Percentiles rank a stretch among this genome's conserved stretches.
Conservation (phyloP, 2,329 filamentous ascomycete genomes). For the Immersiporthe knoxdaviesiana region DNA sequence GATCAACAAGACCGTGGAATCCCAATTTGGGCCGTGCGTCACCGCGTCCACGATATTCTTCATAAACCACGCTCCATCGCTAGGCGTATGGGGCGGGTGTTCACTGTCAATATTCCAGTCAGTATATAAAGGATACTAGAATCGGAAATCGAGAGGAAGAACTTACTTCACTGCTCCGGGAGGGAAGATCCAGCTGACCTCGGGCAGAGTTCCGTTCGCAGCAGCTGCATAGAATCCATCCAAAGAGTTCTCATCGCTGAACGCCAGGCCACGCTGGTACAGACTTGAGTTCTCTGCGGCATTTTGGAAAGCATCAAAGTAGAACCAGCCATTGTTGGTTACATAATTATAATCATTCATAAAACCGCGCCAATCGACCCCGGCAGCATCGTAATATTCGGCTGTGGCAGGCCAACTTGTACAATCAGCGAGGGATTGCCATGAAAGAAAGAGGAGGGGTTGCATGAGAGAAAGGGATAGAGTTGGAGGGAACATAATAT, state of each 20-base stretch:
- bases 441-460: no score
- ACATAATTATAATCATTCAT: conserved; percentile 54
- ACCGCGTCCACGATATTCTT: conserved; percentile 56
- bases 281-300: conserved; percentile 46
- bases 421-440: no score
- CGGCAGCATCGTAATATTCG: conserved; percentile 52
- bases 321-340: conserved; percentile 57
- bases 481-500: no score
- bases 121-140: no score
- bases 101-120: conserved; percentile 37
- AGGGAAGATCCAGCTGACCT: conserved; percentile 56
- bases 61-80: conserved; percentile 59
- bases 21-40: conserved; percentile 51
- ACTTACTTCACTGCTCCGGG: conserved; percentile 48
- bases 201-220: conserved; percentile 53
- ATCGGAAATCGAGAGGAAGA: neutral
- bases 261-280: conserved; percentile 50
- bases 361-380: conserved; percentile 54
- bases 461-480: no score
- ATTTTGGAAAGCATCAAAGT: conserved; percentile 56
- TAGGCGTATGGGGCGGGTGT: conserved; percentile 56
- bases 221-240: conserved; percentile 54
- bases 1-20: conserved; percentile 53
- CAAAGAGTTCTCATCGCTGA: conserved; percentile 44
- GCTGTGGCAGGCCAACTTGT: conserved; percentile 53